Conservation (phyloP, 2,329 filamentous ascomycete species). For the Penicillium sp. region DNA sequence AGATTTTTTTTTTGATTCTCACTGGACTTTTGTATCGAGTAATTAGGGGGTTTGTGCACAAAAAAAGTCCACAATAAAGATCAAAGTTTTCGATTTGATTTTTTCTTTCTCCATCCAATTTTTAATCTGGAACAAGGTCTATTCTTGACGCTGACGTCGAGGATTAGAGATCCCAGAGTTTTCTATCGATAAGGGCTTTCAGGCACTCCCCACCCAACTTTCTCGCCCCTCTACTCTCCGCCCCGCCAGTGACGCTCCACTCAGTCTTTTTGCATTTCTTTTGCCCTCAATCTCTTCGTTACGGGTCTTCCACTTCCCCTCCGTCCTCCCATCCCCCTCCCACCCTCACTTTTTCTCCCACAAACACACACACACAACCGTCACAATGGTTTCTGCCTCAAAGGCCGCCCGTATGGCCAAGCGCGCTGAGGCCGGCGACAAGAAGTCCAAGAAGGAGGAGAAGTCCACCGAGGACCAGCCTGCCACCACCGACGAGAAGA, state of each 20-base stretch:
- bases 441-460: conserved; percentile 56
- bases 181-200: conserved; percentile 45
- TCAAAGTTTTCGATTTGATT: not conserved
- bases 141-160: conserved; percentile 9
- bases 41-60: not conserved
- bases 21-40: not conserved
- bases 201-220: conserved; percentile 14
- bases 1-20: conserved; percentile 24
- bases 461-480: conserved; percentile 74
- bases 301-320: conserved; percentile 13
- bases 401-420: conserved; percentile 69
- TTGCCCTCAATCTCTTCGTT: conserved; percentile 29
- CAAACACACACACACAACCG: conserved; percentile 10
- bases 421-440: conserved; percentile 65
- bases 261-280: conserved; percentile 34
- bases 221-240: conserved; percentile 27
- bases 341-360: conserved; percentile 2
- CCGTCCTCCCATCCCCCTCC: conserved; percentile 5
- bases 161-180: conserved; percentile 10
- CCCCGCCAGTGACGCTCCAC: conserved; percentile 35
- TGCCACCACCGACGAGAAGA: conserved; percentile 70
- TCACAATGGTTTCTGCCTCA: conserved; percentile 65
- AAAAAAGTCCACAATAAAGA: not conserved
- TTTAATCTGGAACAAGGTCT: too few species aligned
- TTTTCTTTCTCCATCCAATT: not conserved